Evolutionary conservation across 306 rosid genomes (phyloP), one percentile per base, ranked within the genome.

Genomic region (Cotoneaster glaucophyllus): DNA sequence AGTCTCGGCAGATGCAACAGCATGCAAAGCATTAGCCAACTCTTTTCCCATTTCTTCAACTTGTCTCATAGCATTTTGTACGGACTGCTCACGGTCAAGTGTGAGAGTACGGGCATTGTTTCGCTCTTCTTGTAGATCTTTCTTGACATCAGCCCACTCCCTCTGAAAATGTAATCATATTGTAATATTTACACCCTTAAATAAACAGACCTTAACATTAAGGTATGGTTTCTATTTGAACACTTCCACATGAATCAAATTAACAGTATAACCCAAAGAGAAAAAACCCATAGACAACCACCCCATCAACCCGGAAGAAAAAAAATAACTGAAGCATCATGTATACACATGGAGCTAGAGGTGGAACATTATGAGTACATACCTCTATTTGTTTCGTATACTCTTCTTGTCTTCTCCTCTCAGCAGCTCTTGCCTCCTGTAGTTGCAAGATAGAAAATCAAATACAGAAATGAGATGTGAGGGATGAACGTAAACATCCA

Each of bases 71-170:
- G 92, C 81, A 82, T 77, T 78, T 81, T 89, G 89, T 58, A 89
- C 41, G 17, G 84, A 83, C 83, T 88, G 93, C 39, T 95, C 97
- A 59, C 93, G 90, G 34, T 89, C 97, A 67, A 66, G 78, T 41
- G 89, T 77, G 75, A 92, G 80, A 76, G 79, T 81, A 67, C 91
- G 88, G 78, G 83, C 84, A 81, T 82, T 90, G 74, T 86, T 90
- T 56, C 93, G 85, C 82, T 92, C 97, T 70, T 88, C 91, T 68
- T 87, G 93, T 69, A 95, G 83, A 81, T 95, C 99, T 78, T 86
- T 89, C 88, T 88, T 92, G 74, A 88, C 97, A 76, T 90, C 99
- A 34, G 92, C 97, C 99, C 99, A 95, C 82, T 95, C 97, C 86
- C 88, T 85, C 99, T 95, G 86, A 75, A 59, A 39, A 65, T 44